phyloP scores from a whole-genome alignment of 2,329 filamentous ascomycete species.

The Aspergillus sp. region DNA sequence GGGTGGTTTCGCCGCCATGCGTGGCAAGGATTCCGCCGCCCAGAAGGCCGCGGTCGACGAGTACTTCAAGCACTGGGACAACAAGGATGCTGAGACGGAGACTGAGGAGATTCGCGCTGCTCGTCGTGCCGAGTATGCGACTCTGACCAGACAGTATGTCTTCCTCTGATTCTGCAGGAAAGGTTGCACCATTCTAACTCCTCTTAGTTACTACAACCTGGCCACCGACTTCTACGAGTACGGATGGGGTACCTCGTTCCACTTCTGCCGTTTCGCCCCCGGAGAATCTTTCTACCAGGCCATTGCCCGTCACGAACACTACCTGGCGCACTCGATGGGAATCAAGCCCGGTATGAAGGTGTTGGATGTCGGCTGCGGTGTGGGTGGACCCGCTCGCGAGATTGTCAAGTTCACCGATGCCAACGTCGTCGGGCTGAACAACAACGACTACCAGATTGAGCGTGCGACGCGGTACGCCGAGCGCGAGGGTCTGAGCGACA shows the following conservation, averaged over 20 bases:
- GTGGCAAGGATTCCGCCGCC: constrained; percentile 74
- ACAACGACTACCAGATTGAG: constrained; percentile 99
- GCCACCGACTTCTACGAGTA: constrained; percentile 97
- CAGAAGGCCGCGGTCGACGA: constrained; percentile 82
- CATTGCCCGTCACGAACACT: constrained; percentile 96
- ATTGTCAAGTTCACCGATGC: constrained; percentile 93
- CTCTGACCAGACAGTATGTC: constrained; percentile 82
- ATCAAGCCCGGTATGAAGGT: constrained; percentile 85
- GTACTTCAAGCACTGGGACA: constrained; percentile 97
- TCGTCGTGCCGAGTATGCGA: constrained; percentile 84
- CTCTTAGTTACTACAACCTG: constrained; percentile 82
- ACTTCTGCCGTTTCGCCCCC: constrained; percentile 90
- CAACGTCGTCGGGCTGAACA: constrained; percentile 90
- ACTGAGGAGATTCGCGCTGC: constrained; percentile 79
- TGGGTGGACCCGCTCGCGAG: constrained; percentile 90
- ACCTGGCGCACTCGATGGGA: constrained; percentile 84
- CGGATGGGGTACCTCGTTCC: constrained; percentile 93
- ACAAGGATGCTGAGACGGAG: constrained; percentile 74
- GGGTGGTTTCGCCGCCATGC: constrained; percentile 78
- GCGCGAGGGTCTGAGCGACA: constrained; percentile 75
- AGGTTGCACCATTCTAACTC: constrained; percentile 1
- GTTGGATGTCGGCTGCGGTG: constrained; percentile 93
- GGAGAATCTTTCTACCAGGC: constrained; percentile 87
- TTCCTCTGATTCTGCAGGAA: background rate
- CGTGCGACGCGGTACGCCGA: constrained; percentile 81